phyloP scores from a whole-genome alignment of 495 filamentous ascomycete genomes.

The Glarea lozoyensis region DNA sequence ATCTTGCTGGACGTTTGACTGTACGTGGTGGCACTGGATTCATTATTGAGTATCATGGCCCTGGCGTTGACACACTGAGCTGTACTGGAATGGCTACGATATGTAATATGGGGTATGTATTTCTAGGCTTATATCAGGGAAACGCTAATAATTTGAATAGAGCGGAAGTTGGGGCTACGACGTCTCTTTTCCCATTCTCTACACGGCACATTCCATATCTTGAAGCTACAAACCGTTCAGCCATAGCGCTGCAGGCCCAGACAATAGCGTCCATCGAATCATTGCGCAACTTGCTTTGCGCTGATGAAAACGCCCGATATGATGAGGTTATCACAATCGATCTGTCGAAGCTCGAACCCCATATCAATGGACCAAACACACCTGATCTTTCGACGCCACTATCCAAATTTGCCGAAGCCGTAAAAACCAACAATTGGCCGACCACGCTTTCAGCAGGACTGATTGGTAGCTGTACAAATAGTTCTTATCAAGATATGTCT shows the following conservation, averaged over 20 bases:
- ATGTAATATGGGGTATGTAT: slow-evolving; percentile 74
- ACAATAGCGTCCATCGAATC: slow-evolving; percentile 37
- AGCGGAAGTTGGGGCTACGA: slow-evolving; percentile 94
- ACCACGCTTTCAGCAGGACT: slow-evolving; percentile 82
- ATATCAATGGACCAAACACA: slow-evolving; percentile 96
- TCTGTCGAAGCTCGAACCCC: slow-evolving; percentile 82
- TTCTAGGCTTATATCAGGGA: too few species aligned
- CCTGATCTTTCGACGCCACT: slow-evolving; percentile 89
- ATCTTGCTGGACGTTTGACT: slow-evolving; percentile 81
- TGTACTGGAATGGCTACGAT: slow-evolving; percentile 89
- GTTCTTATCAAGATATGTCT: slow-evolving; percentile 97
- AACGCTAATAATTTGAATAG: too few species aligned
- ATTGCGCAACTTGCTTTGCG: slow-evolving; percentile 51
- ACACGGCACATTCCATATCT: slow-evolving; percentile 67
- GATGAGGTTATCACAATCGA: slow-evolving; percentile 90
- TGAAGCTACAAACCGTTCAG: slow-evolving; percentile 66
- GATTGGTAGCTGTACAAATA: slow-evolving; percentile 97
- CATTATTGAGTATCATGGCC: slow-evolving; percentile 87
- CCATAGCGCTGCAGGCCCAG: slow-evolving; percentile 56
- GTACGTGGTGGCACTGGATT: slow-evolving; percentile 92
- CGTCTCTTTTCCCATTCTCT: slow-evolving; percentile 77
- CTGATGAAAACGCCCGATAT: slow-evolving; percentile 76
- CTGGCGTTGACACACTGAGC: slow-evolving; percentile 81
- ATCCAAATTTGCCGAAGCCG: slow-evolving; percentile 76
- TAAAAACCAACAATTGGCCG: slow-evolving; percentile 81